Evolutionary conservation across 2,329 filamentous ascomycete species (phyloP).

Genomic region (Paraphaeosphaeria minitans): DNA sequence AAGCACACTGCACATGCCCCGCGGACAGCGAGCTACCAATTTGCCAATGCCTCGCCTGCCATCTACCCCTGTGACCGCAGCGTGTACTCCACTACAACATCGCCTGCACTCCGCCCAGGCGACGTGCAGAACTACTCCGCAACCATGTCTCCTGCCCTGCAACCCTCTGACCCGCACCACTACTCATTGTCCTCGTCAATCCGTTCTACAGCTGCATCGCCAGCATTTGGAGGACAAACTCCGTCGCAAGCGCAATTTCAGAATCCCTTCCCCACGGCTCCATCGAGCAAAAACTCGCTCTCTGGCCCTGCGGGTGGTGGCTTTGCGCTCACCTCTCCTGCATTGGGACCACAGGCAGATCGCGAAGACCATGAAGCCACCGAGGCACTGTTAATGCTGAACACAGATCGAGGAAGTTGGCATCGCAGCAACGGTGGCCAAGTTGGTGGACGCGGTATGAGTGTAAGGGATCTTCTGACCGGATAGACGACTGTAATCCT

Average conservation of each 20-base stretch:
- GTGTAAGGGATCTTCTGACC: conserved; percentile 54
- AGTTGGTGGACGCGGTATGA: conserved; percentile 47
- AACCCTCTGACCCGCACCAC: conserved; percentile 54
- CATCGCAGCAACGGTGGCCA: conserved; percentile 25
- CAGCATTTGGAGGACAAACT: conserved; percentile 50
- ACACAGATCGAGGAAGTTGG: conserved; percentile 70
- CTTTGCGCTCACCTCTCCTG: conserved; percentile 45
- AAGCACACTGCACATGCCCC: conserved; percentile 23
- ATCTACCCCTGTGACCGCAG: conserved; percentile 47
- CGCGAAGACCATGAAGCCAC: conserved; percentile 73
- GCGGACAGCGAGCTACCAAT: conserved; percentile 27
- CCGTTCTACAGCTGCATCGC: conserved; percentile 42
- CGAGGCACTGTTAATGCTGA: conserved; percentile 85
- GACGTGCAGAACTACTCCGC: conserved; percentile 56
- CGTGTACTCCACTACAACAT: conserved; percentile 48
- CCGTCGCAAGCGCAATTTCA: conserved; percentile 35
- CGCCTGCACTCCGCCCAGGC: conserved; percentile 42
- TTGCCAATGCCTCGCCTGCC: conserved; percentile 40
- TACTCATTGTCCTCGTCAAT: conserved; percentile 50
- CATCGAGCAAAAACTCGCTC: conserved; percentile 30
- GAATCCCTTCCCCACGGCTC: conserved; percentile 36
- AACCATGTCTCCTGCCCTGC: conserved; percentile 47
- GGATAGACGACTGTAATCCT: conserved; percentile 21
- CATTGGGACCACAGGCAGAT: conserved; percentile 43
- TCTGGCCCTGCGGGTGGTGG: conserved; percentile 32